A percentile compares a stretch with the other conserved stretches of the same genome.
phyloP scores from a whole-genome alignment of 768 basidiomycete genomes.

The Cyclocybe cylindracea region DNA sequence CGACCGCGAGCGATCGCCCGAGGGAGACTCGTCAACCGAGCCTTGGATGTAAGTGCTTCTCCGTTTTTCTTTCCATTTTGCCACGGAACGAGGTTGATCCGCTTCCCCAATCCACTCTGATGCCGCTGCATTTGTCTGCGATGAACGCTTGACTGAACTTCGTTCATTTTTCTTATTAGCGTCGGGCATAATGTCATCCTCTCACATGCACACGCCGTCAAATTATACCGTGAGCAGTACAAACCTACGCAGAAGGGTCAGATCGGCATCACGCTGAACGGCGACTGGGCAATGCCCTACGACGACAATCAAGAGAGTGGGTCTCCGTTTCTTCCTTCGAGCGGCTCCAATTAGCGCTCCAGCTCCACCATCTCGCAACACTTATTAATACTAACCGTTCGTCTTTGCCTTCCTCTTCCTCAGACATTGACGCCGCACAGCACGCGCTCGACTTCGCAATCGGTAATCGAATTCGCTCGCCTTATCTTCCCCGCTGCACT shows the following conservation, averaged over 20 bases:
- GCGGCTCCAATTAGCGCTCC: conserved; percentile 43
- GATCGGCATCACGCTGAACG: conserved; percentile 81
- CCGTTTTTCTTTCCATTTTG: neutral
- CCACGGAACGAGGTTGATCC: conserved; percentile 13
- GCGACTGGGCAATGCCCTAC: conserved; percentile 75
- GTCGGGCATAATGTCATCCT: conserved; percentile 70
- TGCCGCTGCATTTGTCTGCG: neutral
- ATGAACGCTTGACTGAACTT: conserved; percentile 4
- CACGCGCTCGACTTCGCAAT: conserved; percentile 73
- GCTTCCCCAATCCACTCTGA: neutral
- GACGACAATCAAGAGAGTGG: conserved; percentile 68
- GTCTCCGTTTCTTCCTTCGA: conserved; percentile 22
- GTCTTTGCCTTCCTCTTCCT: conserved; percentile 4
- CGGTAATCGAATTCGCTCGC: conserved; percentile 38
- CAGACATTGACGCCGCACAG: conserved; percentile 70
- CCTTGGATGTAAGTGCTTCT: conserved; percentile 61
- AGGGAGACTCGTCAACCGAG: conserved; percentile 66
- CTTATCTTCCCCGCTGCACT: conserved; percentile 8
- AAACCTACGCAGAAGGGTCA: conserved; percentile 61
- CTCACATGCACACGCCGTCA: conserved; percentile 67
- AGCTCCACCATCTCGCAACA: conserved; percentile 1
- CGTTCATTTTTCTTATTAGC: conserved; percentile 32
- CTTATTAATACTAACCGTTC: conserved; percentile 1
- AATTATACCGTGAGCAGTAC: conserved; percentile 68
- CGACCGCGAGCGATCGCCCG: conserved; percentile 57